Conservation (phyloP, 1,284 basidiomycete species). For the Leccinum subatratum region DNA sequence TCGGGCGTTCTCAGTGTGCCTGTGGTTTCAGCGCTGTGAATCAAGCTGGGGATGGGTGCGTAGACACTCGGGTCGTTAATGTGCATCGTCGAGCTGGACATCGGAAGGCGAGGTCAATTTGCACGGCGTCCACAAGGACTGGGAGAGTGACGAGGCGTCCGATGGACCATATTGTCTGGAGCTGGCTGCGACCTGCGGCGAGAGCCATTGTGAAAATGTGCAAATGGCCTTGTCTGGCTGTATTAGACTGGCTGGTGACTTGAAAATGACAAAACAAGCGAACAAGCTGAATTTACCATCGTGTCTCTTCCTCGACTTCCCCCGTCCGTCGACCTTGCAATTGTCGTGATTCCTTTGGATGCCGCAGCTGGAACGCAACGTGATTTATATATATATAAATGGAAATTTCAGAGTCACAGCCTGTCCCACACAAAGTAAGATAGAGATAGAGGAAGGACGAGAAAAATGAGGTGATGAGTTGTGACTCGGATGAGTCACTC, state of each 20-base stretch:
- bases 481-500: too few relatives aligned
- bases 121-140: conserved; percentile 1
- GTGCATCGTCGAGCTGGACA: conserved; percentile 24
- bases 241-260: conserved; percentile 24
- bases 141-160: too few relatives aligned
- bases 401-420: too few relatives aligned
- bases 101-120: conserved; percentile 24
- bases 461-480: too few relatives aligned
- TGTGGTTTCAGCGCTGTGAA: conserved; percentile 16
- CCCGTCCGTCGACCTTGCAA: conserved; percentile 2
- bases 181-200: not conserved
- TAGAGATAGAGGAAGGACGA: too few relatives aligned
- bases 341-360: conserved; percentile 3
- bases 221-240: not conserved
- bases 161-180: too few relatives aligned
- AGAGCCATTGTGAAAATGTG: too few relatives aligned
- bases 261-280: conserved; percentile 33
- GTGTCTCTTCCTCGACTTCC: conserved; percentile 10
- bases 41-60: conserved; percentile 19
- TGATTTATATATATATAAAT: too few relatives aligned
- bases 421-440: too few relatives aligned
- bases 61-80: conserved; percentile 27
- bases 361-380: too few relatives aligned
- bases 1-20: conserved; percentile 9
- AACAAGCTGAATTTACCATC: conserved; percentile 12